Conservation (phyloP, 2,329 filamentous ascomycete species). For the Botryotinia globosa region DNA sequence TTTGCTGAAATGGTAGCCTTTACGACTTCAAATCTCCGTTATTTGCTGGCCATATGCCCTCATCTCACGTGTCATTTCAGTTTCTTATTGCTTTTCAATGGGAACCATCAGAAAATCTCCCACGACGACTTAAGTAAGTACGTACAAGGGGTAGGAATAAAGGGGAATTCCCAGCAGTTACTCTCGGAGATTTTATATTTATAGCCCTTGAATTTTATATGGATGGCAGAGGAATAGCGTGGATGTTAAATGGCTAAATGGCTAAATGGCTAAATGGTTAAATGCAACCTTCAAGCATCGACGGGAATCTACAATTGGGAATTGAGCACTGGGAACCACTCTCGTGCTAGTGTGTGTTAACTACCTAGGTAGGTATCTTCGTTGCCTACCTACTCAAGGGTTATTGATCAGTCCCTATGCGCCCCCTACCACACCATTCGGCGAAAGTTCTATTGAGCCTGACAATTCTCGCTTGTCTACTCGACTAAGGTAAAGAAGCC, state of each 20-base stretch:
- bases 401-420: background rate
- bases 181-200: conserved; percentile 18
- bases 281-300: background rate
- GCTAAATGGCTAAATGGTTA: background rate
- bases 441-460: background rate
- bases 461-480: background rate
- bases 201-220: background rate
- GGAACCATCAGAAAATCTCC: background rate
- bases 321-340: background rate
- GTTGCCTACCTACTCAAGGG: background rate
- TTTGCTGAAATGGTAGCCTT: background rate
- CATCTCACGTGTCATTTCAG: conserved; percentile 11
- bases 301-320: background rate
- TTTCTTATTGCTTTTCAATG: background rate
- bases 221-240: background rate
- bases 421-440: background rate
- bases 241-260: background rate
- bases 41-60: background rate
- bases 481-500: background rate
- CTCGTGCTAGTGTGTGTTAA: background rate
- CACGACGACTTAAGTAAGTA: conserved; percentile 7
- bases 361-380: background rate
- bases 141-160: background rate
- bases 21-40: conserved; percentile 5
- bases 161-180: conserved; percentile 8